A percentile compares a stretch with the other conserved stretches of the same genome.
phyloP scores from a whole-genome alignment of 345 rosid genomes.

The Rhizophora apiculata region DNA sequence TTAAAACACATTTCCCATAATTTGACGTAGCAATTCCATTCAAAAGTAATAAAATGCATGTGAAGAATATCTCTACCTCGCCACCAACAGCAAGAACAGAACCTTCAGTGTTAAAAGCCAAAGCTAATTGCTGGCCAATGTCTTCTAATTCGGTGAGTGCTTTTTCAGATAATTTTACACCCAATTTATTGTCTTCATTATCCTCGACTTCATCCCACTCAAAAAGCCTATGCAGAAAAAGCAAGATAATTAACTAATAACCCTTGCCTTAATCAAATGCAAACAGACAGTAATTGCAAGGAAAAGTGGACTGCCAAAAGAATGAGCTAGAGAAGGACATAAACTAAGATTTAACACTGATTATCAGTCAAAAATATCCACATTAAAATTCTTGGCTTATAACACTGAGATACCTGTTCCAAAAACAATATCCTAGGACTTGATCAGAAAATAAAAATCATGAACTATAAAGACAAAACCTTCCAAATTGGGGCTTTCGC shows the following conservation, averaged over 20 bases:
- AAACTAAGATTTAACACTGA: background rate
- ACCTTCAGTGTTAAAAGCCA: conserved; percentile 65
- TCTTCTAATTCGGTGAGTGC: conserved; percentile 49
- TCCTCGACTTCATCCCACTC: conserved; percentile 57
- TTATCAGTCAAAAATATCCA: background rate
- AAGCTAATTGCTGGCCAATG: conserved; percentile 72
- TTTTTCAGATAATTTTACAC: conserved; percentile 49
- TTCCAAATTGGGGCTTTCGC: no score
- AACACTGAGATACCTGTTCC: background rate
- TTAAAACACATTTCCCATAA: background rate
- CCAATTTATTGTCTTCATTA: conserved; percentile 38
- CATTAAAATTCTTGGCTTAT: background rate
- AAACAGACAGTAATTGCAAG: conserved; percentile 5
- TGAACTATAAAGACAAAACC: background rate
- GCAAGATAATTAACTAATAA: background rate
- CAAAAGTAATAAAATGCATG: background rate
- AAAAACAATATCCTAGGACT: background rate
- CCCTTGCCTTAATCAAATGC: background rate
- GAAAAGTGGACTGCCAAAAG: background rate
- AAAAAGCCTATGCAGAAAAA: conserved; percentile 44
- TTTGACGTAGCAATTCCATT: conserved; percentile 6
- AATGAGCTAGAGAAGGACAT: background rate
- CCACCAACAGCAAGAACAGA: conserved; percentile 73
- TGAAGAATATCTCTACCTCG: conserved; percentile 52
- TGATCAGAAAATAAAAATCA: background rate